Base-by-base conservation (phyloP, 257 asterid species). In the Coffea eugenioides region DNA sequence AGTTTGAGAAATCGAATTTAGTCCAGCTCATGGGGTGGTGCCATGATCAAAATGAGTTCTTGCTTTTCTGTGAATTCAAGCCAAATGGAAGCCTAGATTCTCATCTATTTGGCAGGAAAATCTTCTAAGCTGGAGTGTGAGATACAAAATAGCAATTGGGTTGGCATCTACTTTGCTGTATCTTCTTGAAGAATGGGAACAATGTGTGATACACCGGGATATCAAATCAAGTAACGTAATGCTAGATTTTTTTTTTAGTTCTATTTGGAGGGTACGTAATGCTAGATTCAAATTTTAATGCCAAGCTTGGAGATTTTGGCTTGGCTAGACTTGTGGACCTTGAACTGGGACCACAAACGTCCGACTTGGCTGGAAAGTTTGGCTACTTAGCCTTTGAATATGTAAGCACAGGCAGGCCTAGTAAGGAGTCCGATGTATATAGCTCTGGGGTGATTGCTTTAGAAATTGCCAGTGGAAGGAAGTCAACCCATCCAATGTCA, bases 111-210 rank as follows among this genome's bases (percentile, higher is more conserved):
- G 77, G 88, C 46, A 82, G 75, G 18, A 81, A 61, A 79, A 15
- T 31, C 79, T 80, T 71, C 86, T 84, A 4, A 62, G 51, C 6
- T 87, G 88, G 88, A 71, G 31, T 36, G 36, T 69, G 41, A 84
- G 90, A 61, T 80, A 87, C 57, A 87, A 82, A 74, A 84, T 80
- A 11, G 65, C 83, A 31, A 69, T 74, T 1, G 86, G 90, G 6
- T 76, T 84, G 68, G 88, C 90, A 15, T 82, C 90, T 0, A 85
- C 83, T 23, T 43, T 87, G 80, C 79, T 87, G 25, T 87, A 87
- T 76, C 83, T 87, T 56, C 90, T 84, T 12, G 88, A 87, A 80
- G 90, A 86, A 59, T 84, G 88, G 83, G 88, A 87, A 39, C 83
- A 87, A 34, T 84, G 90, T 16, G 90, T 87, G 21, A 69, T 87